Conservation (phyloP, 371 early-diverging fungal genomes). For the Mortierella sp. region DNA sequence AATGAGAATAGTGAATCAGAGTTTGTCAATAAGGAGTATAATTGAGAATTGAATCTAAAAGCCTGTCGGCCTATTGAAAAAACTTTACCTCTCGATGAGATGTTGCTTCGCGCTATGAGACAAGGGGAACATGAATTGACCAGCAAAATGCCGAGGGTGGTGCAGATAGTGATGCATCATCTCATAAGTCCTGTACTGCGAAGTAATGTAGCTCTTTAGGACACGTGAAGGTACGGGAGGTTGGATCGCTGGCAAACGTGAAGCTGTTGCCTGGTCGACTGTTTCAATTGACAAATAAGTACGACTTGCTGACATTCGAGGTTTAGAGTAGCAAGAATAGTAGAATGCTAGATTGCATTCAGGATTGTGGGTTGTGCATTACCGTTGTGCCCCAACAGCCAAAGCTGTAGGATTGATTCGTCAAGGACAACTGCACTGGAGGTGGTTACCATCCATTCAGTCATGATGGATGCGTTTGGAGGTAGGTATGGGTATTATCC, state of each 20-base stretch:
- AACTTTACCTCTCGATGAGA: slow-evolving; percentile 54
- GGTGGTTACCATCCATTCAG: slow-evolving; percentile 57
- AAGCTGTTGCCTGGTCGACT: slow-evolving; percentile 52
- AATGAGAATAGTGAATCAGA: background rate
- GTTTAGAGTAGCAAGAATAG: background rate
- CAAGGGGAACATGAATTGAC: slow-evolving; percentile 57
- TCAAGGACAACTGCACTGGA: slow-evolving; percentile 58
- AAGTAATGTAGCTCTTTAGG: slow-evolving; percentile 53
- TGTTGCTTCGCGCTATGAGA: slow-evolving; percentile 55
- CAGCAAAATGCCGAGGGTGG: slow-evolving; percentile 57
- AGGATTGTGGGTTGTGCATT: slow-evolving; percentile 4
- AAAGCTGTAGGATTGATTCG: slow-evolving; percentile 53
- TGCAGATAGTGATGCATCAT: slow-evolving; percentile 60
- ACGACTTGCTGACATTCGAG: background rate
- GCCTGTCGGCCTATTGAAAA: background rate
- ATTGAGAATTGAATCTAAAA: too few relatives aligned
- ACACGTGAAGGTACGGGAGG: slow-evolving; percentile 47
- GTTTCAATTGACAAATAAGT: background rate
- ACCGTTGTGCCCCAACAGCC: slow-evolving; percentile 55
- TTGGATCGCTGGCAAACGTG: slow-evolving; percentile 41
- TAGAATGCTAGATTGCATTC: background rate
- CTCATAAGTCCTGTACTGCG: slow-evolving; percentile 58
- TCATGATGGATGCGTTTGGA: slow-evolving; percentile 39
- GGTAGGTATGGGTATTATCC: background rate
- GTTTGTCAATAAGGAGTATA: background rate